phyloP scores from a whole-genome alignment of 495 filamentous ascomycete genomes.

The Thermothielavioides terrestris region DNA sequence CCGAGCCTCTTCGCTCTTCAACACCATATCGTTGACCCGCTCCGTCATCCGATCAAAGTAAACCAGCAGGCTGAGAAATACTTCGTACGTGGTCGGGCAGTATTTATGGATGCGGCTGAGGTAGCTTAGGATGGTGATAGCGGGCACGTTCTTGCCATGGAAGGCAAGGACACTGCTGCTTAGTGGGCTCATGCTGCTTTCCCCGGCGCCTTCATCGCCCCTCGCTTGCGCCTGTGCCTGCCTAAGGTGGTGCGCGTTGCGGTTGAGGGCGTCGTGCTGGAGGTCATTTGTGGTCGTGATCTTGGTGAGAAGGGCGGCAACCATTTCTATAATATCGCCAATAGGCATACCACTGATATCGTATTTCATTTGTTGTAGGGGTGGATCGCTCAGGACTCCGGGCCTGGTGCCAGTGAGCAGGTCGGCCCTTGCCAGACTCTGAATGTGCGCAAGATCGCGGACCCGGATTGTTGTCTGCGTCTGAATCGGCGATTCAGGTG shows the following conservation, averaged over 20 bases:
- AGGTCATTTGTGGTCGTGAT: slow-evolving; percentile 96
- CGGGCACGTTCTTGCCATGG: slow-evolving; percentile 96
- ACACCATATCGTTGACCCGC: slow-evolving; percentile 63
- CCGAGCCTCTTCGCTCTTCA: slow-evolving; percentile 35
- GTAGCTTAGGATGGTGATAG: slow-evolving; percentile 94
- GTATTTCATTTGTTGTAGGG: slow-evolving; percentile 55
- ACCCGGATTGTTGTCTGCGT: slow-evolving; percentile 54
- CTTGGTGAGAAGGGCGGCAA: slow-evolving; percentile 93
- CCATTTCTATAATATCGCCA: slow-evolving; percentile 98
- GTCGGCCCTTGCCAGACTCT: slow-evolving; percentile 74
- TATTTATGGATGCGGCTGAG: slow-evolving; percentile 97
- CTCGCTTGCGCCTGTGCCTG: slow-evolving; percentile 35
- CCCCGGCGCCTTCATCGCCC: slow-evolving; percentile 45
- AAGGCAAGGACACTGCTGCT: slow-evolving; percentile 95
- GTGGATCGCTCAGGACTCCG: slow-evolving; percentile 40
- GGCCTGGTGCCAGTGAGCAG: slow-evolving; percentile 41
- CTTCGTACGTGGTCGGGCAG: slow-evolving; percentile 96
- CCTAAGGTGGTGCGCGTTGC: slow-evolving; percentile 40
- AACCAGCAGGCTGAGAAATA: slow-evolving; percentile 88
- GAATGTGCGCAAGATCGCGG: slow-evolving; percentile 78
- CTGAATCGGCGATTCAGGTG: slow-evolving; percentile 14
- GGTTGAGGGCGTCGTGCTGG: slow-evolving; percentile 64
- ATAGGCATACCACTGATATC: slow-evolving; percentile 99
- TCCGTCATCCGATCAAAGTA: slow-evolving; percentile 99
- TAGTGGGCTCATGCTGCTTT: slow-evolving; percentile 60